Evolutionary conservation across 257 asterid species (phyloP).

Genomic region (Cinchona pubescens): DNA sequence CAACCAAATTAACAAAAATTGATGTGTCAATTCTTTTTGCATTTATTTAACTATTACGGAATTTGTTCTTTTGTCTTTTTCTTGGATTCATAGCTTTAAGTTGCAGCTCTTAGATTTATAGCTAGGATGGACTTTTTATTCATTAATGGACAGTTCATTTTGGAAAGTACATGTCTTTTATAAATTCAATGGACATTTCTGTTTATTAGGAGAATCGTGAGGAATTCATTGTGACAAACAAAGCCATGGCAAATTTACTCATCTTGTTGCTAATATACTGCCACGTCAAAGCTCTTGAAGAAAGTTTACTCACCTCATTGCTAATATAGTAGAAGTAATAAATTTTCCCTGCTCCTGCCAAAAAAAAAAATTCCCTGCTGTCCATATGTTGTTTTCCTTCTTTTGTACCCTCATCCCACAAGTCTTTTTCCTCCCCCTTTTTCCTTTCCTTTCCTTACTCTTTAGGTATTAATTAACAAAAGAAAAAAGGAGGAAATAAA

Average conservation of each 20-base stretch:
- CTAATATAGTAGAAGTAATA: constrained; percentile 12
- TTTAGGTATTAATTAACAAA: background rate
- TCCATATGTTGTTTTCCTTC: background rate
- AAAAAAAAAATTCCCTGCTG: no score
- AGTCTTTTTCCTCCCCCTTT: background rate
- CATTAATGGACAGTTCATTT: background rate
- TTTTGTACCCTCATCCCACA: background rate
- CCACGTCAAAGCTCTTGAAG: constrained; percentile 13
- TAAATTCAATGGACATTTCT: background rate
- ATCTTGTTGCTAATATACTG: constrained; percentile 1
- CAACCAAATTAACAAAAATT: background rate
- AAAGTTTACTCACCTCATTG: constrained; percentile 18
- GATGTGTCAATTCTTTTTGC: background rate
- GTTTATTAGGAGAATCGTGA: constrained; percentile 20
- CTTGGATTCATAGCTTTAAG: background rate
- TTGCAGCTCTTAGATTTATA: background rate
- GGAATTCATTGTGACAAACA: constrained; percentile 21
- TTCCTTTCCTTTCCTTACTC: background rate
- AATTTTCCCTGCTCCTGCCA: no score
- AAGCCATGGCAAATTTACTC: constrained; percentile 26
- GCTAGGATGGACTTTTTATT: background rate
- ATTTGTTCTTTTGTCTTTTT: background rate
- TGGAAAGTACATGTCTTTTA: background rate
- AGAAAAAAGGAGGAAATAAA: background rate
- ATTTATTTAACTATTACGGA: background rate